Base-by-base conservation (phyloP, 495 filamentous ascomycete species). In the Penicillium bovifimosum region DNA sequence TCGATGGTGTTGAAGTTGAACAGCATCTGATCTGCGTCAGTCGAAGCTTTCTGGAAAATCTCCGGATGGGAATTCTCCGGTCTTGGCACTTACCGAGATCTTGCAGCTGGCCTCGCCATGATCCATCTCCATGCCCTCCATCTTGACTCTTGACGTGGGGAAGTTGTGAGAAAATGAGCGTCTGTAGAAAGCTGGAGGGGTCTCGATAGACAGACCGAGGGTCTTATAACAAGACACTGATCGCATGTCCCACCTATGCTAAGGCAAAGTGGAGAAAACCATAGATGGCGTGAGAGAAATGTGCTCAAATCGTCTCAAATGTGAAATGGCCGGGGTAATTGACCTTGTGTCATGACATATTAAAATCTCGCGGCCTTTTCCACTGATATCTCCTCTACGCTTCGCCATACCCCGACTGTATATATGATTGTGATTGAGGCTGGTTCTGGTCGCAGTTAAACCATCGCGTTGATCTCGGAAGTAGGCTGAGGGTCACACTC, bases 1-100 rank as follows among this genome's bases (percentile, higher is more conserved):
- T 86, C 77, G 46, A 85, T 67, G 0, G 78, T 83, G 49, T 84
- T 66, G 80, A 84, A 87, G 61, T 88, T 87, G 80, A 83, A 87
- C 6, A 87, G 65, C 85, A 87, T 88, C 79, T 79, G 48, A 13
- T 46, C 2, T 43, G 11, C 33, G 50, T 49, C 5, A 45, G 50
- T 18, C 5, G 39, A 48, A 8, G n/a, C 11, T 20, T 17, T 20
- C 36, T 14, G 20, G 16, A 1, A 17, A 2, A 17, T 34, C 33
- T 55, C 50, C 47, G 2, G 18, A 20, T 20, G 43, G 42, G 35
- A 11, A 27, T 32, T 26, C 0, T 36, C 34, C 34, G 20, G 26
- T 28, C 52, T 59, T 59, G 56, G 56, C 56, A 56, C 56, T 46
- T 41, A 61, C 63, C 20, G 61, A 59, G 39, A 63, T 52, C 33